These are phyloP conservation scores for Vaccinium vitisidaea DNA, from an alignment of 148 eudicot genomes.

Conservation along the genomic window DNA sequence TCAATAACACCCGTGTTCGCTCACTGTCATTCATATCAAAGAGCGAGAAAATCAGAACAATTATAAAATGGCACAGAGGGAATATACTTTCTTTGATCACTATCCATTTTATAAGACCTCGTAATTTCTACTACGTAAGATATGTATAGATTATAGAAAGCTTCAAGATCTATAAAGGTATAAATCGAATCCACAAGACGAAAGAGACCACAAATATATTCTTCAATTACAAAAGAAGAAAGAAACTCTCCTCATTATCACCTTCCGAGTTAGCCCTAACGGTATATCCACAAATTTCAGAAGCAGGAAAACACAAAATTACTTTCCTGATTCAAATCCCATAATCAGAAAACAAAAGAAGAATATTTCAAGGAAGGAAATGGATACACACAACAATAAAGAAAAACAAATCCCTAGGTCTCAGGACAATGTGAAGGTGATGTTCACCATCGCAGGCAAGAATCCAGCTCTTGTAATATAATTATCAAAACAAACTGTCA, in stretches of 20 bases:
- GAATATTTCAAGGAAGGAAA: background rate
- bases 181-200: background rate
- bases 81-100: background rate
- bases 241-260: background rate
- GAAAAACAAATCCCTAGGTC: background rate
- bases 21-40: conserved; percentile 57
- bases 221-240: background rate
- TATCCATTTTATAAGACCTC: background rate
- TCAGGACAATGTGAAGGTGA: background rate
- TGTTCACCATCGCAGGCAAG: background rate
- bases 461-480: background rate
- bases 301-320: background rate
- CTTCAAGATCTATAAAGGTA: background rate
- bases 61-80: background rate
- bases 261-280: background rate
- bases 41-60: background rate
- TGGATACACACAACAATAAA: background rate
- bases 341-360: background rate
- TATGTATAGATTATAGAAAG: background rate
- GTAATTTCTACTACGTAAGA: background rate
- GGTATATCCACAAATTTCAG: background rate
- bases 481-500: background rate
- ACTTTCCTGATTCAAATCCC: background rate
- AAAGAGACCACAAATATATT: background rate
- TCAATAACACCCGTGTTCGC: conserved; percentile 65